Evolutionary conservation across 352 stramenopile species (phyloP), one percentile per base, ranked within the genome.

Genomic region (Phytophthora quininea): DNA sequence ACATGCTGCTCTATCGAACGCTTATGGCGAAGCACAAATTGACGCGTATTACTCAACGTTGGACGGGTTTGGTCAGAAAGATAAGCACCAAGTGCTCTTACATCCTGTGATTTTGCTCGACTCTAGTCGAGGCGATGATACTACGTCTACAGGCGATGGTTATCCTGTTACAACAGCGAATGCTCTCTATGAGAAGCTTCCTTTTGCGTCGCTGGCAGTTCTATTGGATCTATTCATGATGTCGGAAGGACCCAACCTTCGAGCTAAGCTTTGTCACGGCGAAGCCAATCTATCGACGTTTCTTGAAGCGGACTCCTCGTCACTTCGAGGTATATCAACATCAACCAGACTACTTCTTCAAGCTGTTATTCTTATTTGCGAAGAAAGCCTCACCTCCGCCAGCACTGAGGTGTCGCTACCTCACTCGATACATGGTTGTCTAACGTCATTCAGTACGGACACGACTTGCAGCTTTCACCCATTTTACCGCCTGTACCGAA

Each of bases 201-300:
- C 81, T 0, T 62, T 66, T 1, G 77, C 73, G 0, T 73, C 73
- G 3, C 56, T 93, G 32, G 67, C 68, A 0, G 71, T 88, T 3
- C 74, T 74, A 53, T 57, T 93, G 31, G 85, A 93, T 54, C 67
- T 91, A n/a, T 93, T 93, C 50, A 93, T 93, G 85, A 90, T 90
- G 76, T 70, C 78, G 0, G 54, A 51, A 7, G 85, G 85, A 0
- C 85, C 83, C 0, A 93, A 91, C 62, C 55, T 93, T 47, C 77
- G 83, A 29, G 85, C 81, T 0, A 92, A 93, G 56, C 58, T 93
- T 4, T 93, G 85, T 14, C 85, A 93, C 35, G 85, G 85, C 12
- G 81, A 92, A 69, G 69, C 80, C 0, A 74, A 71, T 69, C 65
- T 91, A 19, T 63, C 71, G 2, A 69, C 57, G 0, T 63, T 90